Conservation (phyloP, 306 rosid species). For the Cajanus cajan region DNA sequence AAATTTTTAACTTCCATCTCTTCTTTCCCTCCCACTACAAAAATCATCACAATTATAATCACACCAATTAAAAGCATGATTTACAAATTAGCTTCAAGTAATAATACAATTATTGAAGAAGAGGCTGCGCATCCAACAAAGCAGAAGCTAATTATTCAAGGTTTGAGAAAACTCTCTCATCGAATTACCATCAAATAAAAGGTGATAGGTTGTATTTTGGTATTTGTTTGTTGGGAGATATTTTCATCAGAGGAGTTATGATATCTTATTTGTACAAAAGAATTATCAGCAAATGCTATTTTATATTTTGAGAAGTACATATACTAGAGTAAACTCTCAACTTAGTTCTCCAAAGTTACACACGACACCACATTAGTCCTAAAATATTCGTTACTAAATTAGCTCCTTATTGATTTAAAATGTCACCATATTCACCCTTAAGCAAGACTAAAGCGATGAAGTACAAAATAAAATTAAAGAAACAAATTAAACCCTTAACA, state of each 20-base stretch:
- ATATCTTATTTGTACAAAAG: background rate
- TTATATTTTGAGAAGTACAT: background rate
- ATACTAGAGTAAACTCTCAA: background rate
- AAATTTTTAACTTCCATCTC: background rate
- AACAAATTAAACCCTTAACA: background rate
- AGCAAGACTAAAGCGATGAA: background rate
- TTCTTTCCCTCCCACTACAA: background rate
- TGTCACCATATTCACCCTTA: background rate
- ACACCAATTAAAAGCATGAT: background rate
- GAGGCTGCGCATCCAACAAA: background rate
- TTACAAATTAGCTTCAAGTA: background rate
- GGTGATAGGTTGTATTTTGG: too few relatives aligned
- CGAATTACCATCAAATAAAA: background rate
- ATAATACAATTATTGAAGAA: background rate
- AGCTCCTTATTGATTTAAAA: background rate
- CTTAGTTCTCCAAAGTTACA: background rate
- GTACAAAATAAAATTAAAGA: background rate
- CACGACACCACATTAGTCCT: background rate
- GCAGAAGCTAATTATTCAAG: background rate
- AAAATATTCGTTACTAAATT: background rate
- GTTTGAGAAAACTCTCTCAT: background rate
- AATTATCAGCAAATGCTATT: background rate
- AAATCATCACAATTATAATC: constrained; percentile 12
- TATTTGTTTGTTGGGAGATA: too few relatives aligned
- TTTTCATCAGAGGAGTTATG: too few relatives aligned